A percentile compares a stretch with the other conserved stretches of the same genome.
These are phyloP conservation scores for Galerina sulciceps DNA, from an alignment of 768 basidiomycete genomes.

Conservation along the genomic window DNA sequence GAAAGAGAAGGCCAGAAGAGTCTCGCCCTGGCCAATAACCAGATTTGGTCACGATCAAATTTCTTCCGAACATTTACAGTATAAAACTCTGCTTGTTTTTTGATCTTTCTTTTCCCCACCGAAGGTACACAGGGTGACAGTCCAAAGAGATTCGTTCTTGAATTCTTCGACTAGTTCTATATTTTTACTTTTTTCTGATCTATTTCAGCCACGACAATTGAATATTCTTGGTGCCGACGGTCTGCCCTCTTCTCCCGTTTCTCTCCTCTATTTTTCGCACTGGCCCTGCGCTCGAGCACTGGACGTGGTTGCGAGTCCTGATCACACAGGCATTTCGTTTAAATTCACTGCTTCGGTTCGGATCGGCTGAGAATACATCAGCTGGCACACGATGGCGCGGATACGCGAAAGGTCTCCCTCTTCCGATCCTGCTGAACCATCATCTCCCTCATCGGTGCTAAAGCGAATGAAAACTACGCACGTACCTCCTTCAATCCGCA, in stretches of 20 bases:
- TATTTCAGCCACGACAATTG: not conserved
- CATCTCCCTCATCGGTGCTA: constrained; percentile 19
- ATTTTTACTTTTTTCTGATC: no score
- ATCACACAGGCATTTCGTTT: constrained; percentile 1
- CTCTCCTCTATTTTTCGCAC: constrained; percentile 1
- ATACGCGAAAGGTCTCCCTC: constrained; percentile 41
- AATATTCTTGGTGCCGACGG: not conserved
- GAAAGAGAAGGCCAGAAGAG: constrained; percentile 6
- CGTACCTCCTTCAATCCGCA: constrained; percentile 31
- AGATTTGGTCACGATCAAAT: constrained; percentile 11
- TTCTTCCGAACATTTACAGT: constrained; percentile 9
- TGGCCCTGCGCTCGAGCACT: not conserved
- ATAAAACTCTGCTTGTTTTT: not conserved
- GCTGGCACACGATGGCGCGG: constrained; percentile 31
- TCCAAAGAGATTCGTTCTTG: no score
- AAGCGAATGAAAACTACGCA: constrained; percentile 35
- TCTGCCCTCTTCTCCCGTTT: not conserved
- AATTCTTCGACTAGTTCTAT: no score
- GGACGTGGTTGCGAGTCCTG: not conserved
- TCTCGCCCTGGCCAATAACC: constrained; percentile 9
- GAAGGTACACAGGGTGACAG: not conserved
- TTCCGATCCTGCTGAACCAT: constrained; percentile 28
- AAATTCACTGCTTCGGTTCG: not conserved
- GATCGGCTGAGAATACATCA: not conserved
- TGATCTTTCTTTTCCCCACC: not conserved